Base-by-base conservation (phyloP, 73 alveolate species). In the Paramecium primaurelia region DNA sequence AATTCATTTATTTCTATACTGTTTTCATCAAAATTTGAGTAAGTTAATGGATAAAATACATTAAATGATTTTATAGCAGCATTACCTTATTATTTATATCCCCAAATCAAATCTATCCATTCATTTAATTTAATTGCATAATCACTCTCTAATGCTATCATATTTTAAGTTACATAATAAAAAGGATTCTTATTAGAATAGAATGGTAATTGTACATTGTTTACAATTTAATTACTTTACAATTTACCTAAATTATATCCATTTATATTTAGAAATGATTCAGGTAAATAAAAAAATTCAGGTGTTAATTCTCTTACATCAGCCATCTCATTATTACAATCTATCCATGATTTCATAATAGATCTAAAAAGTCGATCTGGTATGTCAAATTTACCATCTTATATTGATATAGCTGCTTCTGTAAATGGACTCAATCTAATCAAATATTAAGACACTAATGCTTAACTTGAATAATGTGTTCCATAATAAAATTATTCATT, bases 231-330 rank as follows among this genome's bases (percentile, higher is more conserved):
- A 8, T 97, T 96, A 64, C 93, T 94, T 94, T 96, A 95, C 71
- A 90, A 93, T 30, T 38, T 68, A 36, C 99, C 99, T 86, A 97
- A 96, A 60, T 87, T 73, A 90, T 93, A 59, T 12, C 68, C 86
- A 40, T 87, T 77, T 7, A 87, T 38, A 87, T 87, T 87, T 44
- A 77, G 14, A 58, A 97, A 95, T 73, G 96, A 47, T 92, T 98
- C 99, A 37, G 99, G 99, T 26, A 93, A 84, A 95, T 92, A 98
- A 93, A 64, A 97, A 93, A 98, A 96, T 91, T 98, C 99, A 5
- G 99, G 99, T 60, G 96, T 95, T 59, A 97, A 92, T 92, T 98
- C 99, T 91, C 99, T 96, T 3, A 97, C 98, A 94, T 98, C 99
- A 11, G 98, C 96, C 92, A 94, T 95, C 88, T 96, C 99, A 40